phyloP scores from a whole-genome alignment of 2,329 filamentous ascomycete genomes.

The Botrytis fragariae region DNA sequence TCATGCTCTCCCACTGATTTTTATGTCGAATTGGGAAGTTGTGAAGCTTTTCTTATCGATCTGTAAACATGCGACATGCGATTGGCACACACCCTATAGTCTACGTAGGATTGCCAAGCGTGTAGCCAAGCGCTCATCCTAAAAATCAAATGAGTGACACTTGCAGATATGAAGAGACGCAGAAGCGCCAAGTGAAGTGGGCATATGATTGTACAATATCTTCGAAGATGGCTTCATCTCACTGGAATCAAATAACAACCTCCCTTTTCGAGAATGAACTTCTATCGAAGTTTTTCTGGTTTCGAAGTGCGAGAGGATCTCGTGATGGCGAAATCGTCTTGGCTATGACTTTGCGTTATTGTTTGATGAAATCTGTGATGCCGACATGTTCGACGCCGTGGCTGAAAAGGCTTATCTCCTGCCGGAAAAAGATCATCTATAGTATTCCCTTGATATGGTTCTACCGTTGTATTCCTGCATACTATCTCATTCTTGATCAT shows the following conservation, averaged over 20 bases:
- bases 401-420: conserved; percentile 17
- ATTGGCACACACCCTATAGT: conserved; percentile 7
- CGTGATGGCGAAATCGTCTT: conserved; percentile 11
- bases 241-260: conserved; percentile 6
- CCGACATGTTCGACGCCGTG: neutral
- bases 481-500: conserved; percentile 6
- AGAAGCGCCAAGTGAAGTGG: conserved; percentile 12
- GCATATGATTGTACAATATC: conserved; percentile 9
- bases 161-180: conserved; percentile 18
- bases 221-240: conserved; percentile 15
- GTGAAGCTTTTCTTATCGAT: conserved; percentile 17
- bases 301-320: neutral
- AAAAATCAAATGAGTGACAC: conserved; percentile 12
- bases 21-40: conserved; percentile 8
- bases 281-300: neutral
- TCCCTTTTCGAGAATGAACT: conserved; percentile 15
- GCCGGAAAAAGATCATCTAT: neutral
- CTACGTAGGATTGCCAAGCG: conserved; percentile 14
- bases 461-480: neutral
- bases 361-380: neutral
- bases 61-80: neutral
- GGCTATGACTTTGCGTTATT: neutral
- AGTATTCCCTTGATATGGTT: neutral
- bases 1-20: neutral
- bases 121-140: neutral